Evolutionary conservation across 345 rosid species (phyloP).

Genomic region (Rhodamnia rubescens): DNA sequence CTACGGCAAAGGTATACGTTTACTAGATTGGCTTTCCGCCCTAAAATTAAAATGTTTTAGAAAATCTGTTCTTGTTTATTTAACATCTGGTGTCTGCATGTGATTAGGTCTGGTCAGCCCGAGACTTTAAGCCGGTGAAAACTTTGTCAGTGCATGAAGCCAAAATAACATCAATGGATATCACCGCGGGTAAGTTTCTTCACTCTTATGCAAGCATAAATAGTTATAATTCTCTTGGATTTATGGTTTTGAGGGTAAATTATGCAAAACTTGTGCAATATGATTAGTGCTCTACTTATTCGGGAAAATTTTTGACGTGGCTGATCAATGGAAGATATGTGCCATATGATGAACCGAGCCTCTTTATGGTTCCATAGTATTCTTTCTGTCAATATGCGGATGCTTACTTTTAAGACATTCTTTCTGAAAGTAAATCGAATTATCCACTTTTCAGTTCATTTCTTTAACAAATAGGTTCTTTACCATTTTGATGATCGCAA

Average conservation of each 20-base stretch:
- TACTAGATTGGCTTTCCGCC: not conserved
- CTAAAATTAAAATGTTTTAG: not conserved
- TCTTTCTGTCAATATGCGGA: not conserved
- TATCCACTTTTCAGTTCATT: not conserved
- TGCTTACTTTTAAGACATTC: not conserved
- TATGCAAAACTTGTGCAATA: not conserved
- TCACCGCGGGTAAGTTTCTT: constrained; percentile 33
- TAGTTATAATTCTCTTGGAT: not conserved
- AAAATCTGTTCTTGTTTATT: not conserved
- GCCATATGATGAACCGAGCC: not conserved
- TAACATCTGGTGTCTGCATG: not conserved
- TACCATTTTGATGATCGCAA: not conserved
- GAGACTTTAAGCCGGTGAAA: constrained; percentile 80
- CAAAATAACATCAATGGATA: constrained; percentile 62
- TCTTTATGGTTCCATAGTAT: not conserved
- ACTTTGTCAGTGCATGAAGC: constrained; percentile 77
- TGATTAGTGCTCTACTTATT: not conserved
- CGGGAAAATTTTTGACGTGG: not conserved
- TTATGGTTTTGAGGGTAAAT: not conserved
- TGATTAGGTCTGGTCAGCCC: constrained; percentile 83
- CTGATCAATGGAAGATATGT: not conserved
- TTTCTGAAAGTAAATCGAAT: not conserved
- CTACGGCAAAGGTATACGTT: constrained; percentile 61
- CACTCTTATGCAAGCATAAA: not conserved
- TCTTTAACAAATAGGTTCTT: not conserved